Percentiles rank a stretch among this genome's conserved stretches.
These are phyloP conservation scores for Aspergillus japonicus DNA, from an alignment of 2,329 filamentous ascomycete species.

Conservation along the genomic window DNA sequence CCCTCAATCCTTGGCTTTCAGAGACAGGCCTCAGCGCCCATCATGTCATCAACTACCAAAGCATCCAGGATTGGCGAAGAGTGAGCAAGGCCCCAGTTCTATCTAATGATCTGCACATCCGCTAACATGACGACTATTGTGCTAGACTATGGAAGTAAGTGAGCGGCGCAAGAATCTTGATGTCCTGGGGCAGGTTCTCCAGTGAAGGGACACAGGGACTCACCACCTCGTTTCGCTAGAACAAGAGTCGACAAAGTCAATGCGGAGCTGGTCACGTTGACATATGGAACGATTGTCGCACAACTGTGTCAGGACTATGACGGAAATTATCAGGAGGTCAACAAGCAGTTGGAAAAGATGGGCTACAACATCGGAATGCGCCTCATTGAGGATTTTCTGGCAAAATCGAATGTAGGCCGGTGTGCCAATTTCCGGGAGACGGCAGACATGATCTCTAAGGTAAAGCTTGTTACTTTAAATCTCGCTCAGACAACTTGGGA, in stretches of 20 bases:
- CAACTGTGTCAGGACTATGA: conserved; percentile 97
- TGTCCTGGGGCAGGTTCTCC: not conserved
- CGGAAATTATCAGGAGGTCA: conserved; percentile 89
- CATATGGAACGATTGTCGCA: conserved; percentile 95
- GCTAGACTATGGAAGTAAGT: conserved; percentile 88
- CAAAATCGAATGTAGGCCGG: conserved; percentile 85
- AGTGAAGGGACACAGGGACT: not conserved
- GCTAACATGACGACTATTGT: conserved; percentile 31
- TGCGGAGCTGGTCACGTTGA: conserved; percentile 93
- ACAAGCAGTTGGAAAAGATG: conserved; percentile 98
- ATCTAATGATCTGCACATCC: not conserved
- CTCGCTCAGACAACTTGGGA: not conserved
- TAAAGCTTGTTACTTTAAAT: conserved; percentile 37
- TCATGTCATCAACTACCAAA: conserved; percentile 61
- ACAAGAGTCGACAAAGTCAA: conserved; percentile 97
- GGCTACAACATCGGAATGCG: conserved; percentile 97
- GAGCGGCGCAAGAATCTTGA: conserved; percentile 13
- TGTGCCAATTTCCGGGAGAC: conserved; percentile 94
- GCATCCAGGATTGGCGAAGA: conserved; percentile 71
- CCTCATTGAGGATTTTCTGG: conserved; percentile 94
- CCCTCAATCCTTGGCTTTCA: not conserved
- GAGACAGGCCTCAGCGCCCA: not conserved
- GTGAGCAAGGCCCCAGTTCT: conserved; percentile 49
- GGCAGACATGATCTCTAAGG: conserved; percentile 93
- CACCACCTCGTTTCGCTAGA: conserved; percentile 49